phyloP scores from a whole-genome alignment of 495 filamentous ascomycete genomes.

The Penicillium egyptiacum region DNA sequence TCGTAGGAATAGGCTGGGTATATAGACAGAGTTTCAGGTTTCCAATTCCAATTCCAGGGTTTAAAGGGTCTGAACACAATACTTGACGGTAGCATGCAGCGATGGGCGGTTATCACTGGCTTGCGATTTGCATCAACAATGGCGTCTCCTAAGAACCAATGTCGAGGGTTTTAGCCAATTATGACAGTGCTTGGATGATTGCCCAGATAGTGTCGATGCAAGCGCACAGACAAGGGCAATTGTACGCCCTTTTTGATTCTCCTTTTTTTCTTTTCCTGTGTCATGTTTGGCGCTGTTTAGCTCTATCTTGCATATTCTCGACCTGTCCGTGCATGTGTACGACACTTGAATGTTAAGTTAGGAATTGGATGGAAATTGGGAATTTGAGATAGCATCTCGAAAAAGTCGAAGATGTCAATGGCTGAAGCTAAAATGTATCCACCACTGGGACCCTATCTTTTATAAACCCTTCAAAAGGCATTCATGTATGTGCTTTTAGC shows the following conservation, averaged over 20 bases:
- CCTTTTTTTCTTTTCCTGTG: neutral
- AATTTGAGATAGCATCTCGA: neutral
- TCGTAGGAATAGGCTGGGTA: no score
- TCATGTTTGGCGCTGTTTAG: neutral
- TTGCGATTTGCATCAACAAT: constrained; percentile 5
- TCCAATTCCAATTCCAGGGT: neutral
- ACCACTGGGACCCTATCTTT: neutral
- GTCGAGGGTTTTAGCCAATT: constrained; percentile 20
- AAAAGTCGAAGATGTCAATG: neutral
- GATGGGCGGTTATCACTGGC: constrained; percentile 17
- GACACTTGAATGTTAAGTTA: neutral
- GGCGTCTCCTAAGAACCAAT: neutral
- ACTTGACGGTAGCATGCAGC: constrained; percentile 23
- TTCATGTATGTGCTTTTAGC: neutral
- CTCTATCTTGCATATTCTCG: neutral
- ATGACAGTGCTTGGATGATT: neutral
- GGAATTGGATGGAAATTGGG: no score
- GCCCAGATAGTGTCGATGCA: constrained; percentile 11
- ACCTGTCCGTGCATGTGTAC: neutral
- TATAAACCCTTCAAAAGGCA: neutral
- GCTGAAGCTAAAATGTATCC: neutral
- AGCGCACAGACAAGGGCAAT: constrained; percentile 25
- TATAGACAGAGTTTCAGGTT: neutral
- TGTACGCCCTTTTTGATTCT: constrained; percentile 2
- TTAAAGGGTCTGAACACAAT: constrained; percentile 2